Base-by-base conservation (phyloP, 805 yeast genomes). In the Tetrapisispora nanseiensis region DNA sequence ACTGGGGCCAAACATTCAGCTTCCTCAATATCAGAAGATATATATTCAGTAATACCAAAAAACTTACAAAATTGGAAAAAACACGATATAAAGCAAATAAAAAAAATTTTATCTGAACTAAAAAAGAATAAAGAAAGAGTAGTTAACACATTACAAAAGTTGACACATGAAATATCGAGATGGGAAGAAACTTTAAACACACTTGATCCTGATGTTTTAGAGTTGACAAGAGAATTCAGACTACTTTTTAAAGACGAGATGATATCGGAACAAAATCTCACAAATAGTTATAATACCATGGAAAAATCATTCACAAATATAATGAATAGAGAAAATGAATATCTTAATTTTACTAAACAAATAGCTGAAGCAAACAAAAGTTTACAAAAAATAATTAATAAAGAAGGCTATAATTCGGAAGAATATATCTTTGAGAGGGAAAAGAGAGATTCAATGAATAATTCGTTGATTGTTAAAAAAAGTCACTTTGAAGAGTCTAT, bases 401-500 rank as follows among this genome's bases (percentile, higher is more conserved):
- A 45, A 33, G 52, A 46, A 42, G 57, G 57, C 24, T 52, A 50
- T 7, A 42, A 42, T 41, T 46, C 53, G 33, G 52, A 53, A 41
- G 61, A 59, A 33, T 48, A 55, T 1, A 45, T 35, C n/a, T 46
- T 55, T 16, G 42, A 53, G 21, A 45, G 42, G 26, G 62, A 56
- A 22, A 50, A 51, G 34, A 46, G 53, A 1, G 41, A 39, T 16
- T 49, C 54, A 7, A 47, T 50, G 23, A 51, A 49, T 38, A 50
- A 44, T 15, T 43, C 55, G 4, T 51, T 48, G 21, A 42, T 48
- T 15, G 44, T 43, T 4, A 46, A 50, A 20, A 56, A 52, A 29
- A 33, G 43, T 3, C 50, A 50, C 30, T 58, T 54, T 38, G 55
- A 57, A 35, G 46, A 49, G 15, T 48, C 56, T 7, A 45, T 59